Conservation (phyloP, 345 rosid genomes). For the Acer yangbiense region DNA sequence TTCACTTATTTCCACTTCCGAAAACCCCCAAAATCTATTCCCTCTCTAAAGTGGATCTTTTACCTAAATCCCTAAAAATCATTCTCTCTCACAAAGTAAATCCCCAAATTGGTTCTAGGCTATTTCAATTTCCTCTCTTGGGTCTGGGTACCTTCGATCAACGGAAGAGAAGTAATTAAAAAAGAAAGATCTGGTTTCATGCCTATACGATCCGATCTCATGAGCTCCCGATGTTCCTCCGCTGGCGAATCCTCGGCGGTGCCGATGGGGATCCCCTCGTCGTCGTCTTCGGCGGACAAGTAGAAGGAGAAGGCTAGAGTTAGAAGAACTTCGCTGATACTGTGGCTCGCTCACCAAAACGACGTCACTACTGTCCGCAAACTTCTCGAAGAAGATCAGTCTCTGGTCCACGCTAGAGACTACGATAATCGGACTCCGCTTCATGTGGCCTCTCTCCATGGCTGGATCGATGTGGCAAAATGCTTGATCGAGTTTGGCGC, state of each 20-base stretch:
- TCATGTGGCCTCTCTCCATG: slow-evolving; percentile 94
- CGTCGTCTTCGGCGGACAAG: slow-evolving; percentile 52
- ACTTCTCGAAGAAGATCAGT: slow-evolving; percentile 86
- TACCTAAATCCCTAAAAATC: too few species aligned
- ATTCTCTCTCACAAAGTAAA: too few species aligned
- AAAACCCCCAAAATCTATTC: too few species aligned
- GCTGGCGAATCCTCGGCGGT: slow-evolving; percentile 29
- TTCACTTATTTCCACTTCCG: too few species aligned
- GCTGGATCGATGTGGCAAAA: slow-evolving; percentile 88
- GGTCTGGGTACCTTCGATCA: too few species aligned
- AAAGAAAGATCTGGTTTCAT: neutral
- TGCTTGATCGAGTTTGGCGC: slow-evolving; percentile 87
- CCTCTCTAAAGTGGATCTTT: too few species aligned
- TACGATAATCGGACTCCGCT: slow-evolving; percentile 91
- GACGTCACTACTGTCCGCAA: slow-evolving; percentile 79
- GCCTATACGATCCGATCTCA: slow-evolving; percentile 12
- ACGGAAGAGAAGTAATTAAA: neutral
- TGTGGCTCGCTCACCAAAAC: slow-evolving; percentile 99
- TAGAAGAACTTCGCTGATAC: slow-evolving; percentile 90
- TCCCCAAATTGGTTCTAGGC: too few species aligned
- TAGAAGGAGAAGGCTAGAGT: slow-evolving; percentile 96
- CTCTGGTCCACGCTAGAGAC: slow-evolving; percentile 87
- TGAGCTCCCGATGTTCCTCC: slow-evolving; percentile 48
- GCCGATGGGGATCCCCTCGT: slow-evolving; percentile 23
- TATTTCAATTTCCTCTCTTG: too few species aligned